Conservation (phyloP, 331 rosid genomes). For the Pyrus hybrid region DNA sequence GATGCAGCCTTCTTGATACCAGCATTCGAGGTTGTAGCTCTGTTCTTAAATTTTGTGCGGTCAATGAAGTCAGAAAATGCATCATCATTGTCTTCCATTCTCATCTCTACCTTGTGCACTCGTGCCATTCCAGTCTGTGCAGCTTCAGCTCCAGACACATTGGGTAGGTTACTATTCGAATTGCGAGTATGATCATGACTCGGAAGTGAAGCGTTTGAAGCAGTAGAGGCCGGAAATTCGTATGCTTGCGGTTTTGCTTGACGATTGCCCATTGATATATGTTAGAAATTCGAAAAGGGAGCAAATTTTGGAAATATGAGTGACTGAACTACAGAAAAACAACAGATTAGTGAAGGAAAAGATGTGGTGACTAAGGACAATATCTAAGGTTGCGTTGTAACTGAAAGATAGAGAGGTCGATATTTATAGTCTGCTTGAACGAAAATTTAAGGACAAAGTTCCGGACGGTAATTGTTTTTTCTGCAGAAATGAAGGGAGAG, state of each 20-base stretch:
- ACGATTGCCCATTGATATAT: constrained; percentile 5
- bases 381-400: too few species aligned
- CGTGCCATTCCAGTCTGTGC: neutral
- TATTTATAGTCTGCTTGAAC: constrained; percentile 2
- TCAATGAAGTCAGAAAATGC: too few species aligned
- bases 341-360: too few species aligned
- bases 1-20: constrained; percentile 5
- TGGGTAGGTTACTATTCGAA: neutral
- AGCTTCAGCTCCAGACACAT: constrained; percentile 1
- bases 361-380: neutral
- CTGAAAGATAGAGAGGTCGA: neutral
- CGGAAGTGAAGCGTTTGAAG: neutral
- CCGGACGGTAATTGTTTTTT: neutral
- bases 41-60: too few species aligned
- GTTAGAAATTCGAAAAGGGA: neutral
- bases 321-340: too few species aligned
- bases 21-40: constrained; percentile 13
- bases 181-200: neutral
- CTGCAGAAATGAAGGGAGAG: neutral
- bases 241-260: too few species aligned
- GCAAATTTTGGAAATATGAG: neutral
- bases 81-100: too few species aligned
- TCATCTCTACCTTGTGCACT: too few species aligned
- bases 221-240: neutral
- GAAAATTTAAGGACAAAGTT: neutral